These are phyloP conservation scores for Combretum micranthum DNA, from an alignment of 345 rosid genomes.

Conservation along the genomic window DNA sequence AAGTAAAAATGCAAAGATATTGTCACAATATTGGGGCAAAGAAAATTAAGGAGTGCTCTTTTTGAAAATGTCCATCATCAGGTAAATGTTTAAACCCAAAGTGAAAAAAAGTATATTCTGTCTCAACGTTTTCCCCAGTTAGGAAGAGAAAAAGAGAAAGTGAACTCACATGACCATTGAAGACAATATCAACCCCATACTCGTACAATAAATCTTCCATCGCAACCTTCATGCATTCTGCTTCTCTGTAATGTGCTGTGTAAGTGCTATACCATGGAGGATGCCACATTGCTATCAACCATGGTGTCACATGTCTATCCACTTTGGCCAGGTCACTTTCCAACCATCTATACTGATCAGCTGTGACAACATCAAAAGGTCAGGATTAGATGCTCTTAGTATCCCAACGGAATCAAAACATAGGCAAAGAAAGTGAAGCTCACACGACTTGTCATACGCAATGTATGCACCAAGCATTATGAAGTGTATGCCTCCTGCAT, in stretches of 20 bases:
- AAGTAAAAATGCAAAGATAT: neutral
- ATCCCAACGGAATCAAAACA: neutral
- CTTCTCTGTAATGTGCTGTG: constrained; percentile 71
- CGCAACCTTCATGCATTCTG: constrained; percentile 75
- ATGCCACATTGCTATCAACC: constrained; percentile 86
- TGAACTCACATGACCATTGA: constrained; percentile 66
- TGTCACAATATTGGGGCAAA: neutral
- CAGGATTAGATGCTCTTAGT: neutral
- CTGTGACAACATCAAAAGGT: constrained; percentile 27
- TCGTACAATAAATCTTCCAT: constrained; percentile 70
- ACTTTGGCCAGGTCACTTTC: constrained; percentile 52
- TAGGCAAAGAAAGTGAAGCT: constrained; percentile 5
- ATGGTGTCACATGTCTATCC: constrained; percentile 68
- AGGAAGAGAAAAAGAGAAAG: neutral
- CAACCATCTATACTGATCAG: constrained; percentile 76
- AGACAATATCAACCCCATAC: constrained; percentile 60
- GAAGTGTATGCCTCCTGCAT: constrained; percentile 93
- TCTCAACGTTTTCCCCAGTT: no score
- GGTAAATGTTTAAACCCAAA: neutral
- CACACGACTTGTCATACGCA: constrained; percentile 54
- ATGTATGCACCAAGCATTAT: constrained; percentile 78
- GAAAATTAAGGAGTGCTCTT: neutral
- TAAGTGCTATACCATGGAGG: constrained; percentile 90
- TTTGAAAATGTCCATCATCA: neutral
- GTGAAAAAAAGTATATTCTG: neutral